phyloP scores from a whole-genome alignment of 768 basidiomycete genomes.

The Dictyophora rubrovolvata region DNA sequence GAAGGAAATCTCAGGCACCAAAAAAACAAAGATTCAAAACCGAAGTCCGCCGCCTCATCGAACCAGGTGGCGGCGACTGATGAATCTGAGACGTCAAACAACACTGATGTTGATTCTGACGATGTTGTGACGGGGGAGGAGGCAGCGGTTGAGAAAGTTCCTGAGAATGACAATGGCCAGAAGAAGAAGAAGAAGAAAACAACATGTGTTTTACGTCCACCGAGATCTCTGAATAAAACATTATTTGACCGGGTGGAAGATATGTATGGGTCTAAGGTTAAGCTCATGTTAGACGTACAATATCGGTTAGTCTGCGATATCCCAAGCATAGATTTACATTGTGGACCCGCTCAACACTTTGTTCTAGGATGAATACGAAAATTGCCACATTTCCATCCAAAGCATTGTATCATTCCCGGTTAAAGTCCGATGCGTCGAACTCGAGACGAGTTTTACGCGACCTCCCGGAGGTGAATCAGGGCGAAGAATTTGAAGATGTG shows the following conservation, averaged over 20 bases:
- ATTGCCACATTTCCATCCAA: constrained; percentile 83
- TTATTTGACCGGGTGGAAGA: constrained; percentile 86
- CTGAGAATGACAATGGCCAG: neutral
- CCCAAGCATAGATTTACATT: neutral
- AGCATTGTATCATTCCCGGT: constrained; percentile 63
- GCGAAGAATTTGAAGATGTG: constrained; percentile 63
- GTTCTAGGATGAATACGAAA: constrained; percentile 67
- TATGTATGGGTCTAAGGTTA: constrained; percentile 77
- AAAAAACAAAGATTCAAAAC: neutral
- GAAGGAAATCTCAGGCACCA: constrained; percentile 27
- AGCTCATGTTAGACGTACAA: constrained; percentile 81
- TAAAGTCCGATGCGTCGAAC: constrained; percentile 65
- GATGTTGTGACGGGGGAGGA: neutral
- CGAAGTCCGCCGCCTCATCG: neutral
- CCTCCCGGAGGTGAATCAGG: constrained; percentile 45
- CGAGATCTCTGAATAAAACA: constrained; percentile 74
- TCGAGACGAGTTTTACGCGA: constrained; percentile 62
- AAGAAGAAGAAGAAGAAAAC: constrained; percentile 12
- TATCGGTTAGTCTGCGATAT: constrained; percentile 55
- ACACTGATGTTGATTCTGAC: neutral
- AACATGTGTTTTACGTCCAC: constrained; percentile 35
- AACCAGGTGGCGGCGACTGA: neutral
- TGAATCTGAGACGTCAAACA: neutral
- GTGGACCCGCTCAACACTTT: neutral
- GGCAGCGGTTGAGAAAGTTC: neutral